Conservation (phyloP, 108 stramenopile species). For the Cylindrotheca closterium region DNA sequence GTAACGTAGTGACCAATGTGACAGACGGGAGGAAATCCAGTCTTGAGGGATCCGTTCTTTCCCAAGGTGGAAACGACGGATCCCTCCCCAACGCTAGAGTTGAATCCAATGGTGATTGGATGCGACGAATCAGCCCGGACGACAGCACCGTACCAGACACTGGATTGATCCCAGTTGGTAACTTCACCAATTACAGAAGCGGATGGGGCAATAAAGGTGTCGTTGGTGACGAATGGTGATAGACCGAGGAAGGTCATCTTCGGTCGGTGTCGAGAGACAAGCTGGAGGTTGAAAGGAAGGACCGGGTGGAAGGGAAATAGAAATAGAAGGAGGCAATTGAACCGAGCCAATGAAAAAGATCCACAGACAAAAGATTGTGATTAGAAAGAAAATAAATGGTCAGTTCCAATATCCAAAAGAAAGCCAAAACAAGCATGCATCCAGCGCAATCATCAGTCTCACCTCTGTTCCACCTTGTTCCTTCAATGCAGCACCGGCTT, state of each 20-base stretch:
- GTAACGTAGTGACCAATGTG: constrained; percentile 84
- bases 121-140: constrained; percentile 88
- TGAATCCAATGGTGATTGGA: constrained; percentile 83
- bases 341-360: too few relatives aligned
- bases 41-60: constrained; percentile 49
- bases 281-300: constrained; percentile 31
- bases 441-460: constrained; percentile 8
- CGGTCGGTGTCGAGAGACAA: constrained; percentile 87
- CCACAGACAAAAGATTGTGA: neutral
- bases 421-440: neutral
- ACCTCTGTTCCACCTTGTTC: constrained; percentile 57
- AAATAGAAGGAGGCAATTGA: neutral
- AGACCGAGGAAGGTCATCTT: constrained; percentile 73
- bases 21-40: constrained; percentile 83
- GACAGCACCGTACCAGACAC: constrained; percentile 97
- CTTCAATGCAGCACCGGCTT: constrained; percentile 57
- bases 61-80: constrained; percentile 81
- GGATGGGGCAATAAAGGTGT: constrained; percentile 95
- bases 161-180: constrained; percentile 91
- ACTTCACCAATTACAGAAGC: constrained; percentile 98
- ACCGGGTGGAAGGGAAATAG: neutral
- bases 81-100: constrained; percentile 87
- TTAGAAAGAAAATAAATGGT: neutral
- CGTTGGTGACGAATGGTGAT: constrained; percentile 83
- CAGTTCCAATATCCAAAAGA: neutral